Evolutionary conservation across 129 eudicot genomes (phyloP).

Genomic region (Flaveria brownii): DNA sequence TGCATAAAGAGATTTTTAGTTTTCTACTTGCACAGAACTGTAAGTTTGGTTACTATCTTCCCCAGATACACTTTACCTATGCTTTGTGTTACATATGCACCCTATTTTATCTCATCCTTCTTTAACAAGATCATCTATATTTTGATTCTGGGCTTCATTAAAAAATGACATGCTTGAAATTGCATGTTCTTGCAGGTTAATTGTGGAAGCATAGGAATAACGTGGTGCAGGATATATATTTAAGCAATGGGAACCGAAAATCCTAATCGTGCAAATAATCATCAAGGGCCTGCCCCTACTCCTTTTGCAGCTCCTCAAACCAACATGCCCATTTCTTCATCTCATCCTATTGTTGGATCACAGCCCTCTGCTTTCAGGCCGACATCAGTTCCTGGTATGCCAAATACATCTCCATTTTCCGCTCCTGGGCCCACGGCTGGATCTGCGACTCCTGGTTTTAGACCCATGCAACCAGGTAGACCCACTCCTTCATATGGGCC

Average conservation of each 20-base stretch:
- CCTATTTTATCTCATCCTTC: slow-evolving; percentile 1
- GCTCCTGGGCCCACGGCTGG: slow-evolving; percentile 55
- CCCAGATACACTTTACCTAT: neutral
- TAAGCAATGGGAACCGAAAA: slow-evolving; percentile 84
- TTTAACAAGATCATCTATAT: neutral
- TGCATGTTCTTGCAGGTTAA: slow-evolving; percentile 40
- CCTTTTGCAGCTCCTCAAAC: slow-evolving; percentile 77
- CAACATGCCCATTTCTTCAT: slow-evolving; percentile 51
- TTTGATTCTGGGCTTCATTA: slow-evolving; percentile 8
- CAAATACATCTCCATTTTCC: slow-evolving; percentile 46
- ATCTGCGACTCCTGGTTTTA: slow-evolving; percentile 49
- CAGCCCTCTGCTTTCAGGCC: slow-evolving; percentile 68
- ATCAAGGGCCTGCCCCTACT: slow-evolving; percentile 56
- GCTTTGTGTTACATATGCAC: neutral
- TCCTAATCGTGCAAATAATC: slow-evolving; percentile 57
- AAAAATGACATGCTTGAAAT: neutral
- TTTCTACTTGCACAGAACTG: neutral
- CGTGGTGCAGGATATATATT: slow-evolving; percentile 34
- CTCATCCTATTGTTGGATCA: slow-evolving; percentile 70
- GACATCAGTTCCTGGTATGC: slow-evolving; percentile 38
- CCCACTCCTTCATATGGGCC: slow-evolving; percentile 61
- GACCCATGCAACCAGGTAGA: slow-evolving; percentile 61
- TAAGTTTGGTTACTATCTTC: neutral
- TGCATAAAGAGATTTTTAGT: neutral
- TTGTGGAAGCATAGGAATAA: slow-evolving; percentile 35